These are phyloP conservation scores for Colletotrichum sp. DNA, from an alignment of 2,329 filamentous ascomycete genomes.

Conservation along the genomic window DNA sequence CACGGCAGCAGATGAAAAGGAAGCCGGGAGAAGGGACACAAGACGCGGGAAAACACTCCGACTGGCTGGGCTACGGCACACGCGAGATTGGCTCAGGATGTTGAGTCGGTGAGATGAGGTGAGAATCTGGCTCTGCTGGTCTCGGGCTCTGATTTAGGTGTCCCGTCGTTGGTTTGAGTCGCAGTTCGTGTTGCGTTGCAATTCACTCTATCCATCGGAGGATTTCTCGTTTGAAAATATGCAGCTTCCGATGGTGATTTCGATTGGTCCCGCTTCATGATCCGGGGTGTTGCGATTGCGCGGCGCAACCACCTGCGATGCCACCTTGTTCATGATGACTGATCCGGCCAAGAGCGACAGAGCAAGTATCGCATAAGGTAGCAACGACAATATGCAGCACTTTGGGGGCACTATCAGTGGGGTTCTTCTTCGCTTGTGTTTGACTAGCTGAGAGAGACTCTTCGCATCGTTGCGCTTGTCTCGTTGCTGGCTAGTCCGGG, in stretches of 20 bases:
- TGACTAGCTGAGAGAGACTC: slow-evolving; percentile 9
- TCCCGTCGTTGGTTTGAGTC: not conserved
- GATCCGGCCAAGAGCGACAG: slow-evolving; percentile 2
- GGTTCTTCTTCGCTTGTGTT: slow-evolving; percentile 5
- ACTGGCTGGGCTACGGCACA: not conserved
- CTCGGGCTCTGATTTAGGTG: not conserved
- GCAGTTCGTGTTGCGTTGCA: slow-evolving; percentile 7
- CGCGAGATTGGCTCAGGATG: not conserved
- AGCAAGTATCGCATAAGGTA: not conserved
- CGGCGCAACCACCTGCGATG: slow-evolving; percentile 2
- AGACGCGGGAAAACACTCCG: not conserved
- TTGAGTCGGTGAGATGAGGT: not conserved
- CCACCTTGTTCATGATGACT: not conserved
- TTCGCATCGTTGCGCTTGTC: slow-evolving; percentile 6
- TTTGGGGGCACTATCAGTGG: slow-evolving; percentile 1
- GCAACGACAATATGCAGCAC: not conserved
- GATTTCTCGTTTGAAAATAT: slow-evolving; percentile 7
- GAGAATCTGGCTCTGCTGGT: not conserved
- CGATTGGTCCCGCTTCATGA: slow-evolving; percentile 7
- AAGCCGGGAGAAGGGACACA: not conserved
- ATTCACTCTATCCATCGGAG: slow-evolving; percentile 9
- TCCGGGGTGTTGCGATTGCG: not conserved
- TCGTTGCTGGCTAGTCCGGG: slow-evolving; percentile 1
- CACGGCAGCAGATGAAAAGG: not conserved
- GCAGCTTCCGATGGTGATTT: not conserved